Evolutionary conservation across 345 rosid species (phyloP), one percentile per base, ranked within the genome.

Genomic region (Conringia planisiliqua): DNA sequence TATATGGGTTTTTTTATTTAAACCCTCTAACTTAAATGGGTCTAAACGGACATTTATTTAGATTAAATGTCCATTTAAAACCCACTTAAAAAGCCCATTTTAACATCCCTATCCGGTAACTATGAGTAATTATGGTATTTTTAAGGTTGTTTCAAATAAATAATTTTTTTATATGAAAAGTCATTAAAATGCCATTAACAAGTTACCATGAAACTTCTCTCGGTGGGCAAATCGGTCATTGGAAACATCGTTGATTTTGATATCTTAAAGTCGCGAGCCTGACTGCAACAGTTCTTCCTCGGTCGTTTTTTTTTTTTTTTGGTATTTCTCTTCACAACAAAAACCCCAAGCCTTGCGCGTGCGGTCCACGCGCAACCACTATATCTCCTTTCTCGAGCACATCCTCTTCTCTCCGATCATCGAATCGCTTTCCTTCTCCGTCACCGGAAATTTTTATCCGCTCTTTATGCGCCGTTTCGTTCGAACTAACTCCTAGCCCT

Each of bases 321-420:
- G 6, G 0, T 27, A 3, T 7, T 24, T 16, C 47, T 20, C 13
- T 44, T 29, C 40, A 56, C 62, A 30, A 24, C 29, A 13, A 26
- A 26, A 9, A 36, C 7, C 55, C 55, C 22, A 48, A 68, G n/a
- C 46, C 70, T n/a, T 8, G 51, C 57, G 56, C 73, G 73, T 61
- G 66, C 4, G 0, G 44, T 29, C 24, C 61, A 66, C 78, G 72
- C 72, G 78, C 78, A 40, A 16, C 43, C 54, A 57, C 60, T 10
- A 4, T 75, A 27, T 22, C 32, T 52, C 14, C 24, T 10, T 5
- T 29, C 54, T 62, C 68, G 50, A 24, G 13, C 66, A 5, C 66
- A 5, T 8, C 70, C 26, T 56, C 58, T 13, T 67, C 38, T 13
- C 51, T 46, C 74, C 47, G 63, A 52, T 51, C 64, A 7, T 24